Base-by-base conservation (phyloP, 2,329 filamentous ascomycete genomes). In the Aspergillus hortae region DNA sequence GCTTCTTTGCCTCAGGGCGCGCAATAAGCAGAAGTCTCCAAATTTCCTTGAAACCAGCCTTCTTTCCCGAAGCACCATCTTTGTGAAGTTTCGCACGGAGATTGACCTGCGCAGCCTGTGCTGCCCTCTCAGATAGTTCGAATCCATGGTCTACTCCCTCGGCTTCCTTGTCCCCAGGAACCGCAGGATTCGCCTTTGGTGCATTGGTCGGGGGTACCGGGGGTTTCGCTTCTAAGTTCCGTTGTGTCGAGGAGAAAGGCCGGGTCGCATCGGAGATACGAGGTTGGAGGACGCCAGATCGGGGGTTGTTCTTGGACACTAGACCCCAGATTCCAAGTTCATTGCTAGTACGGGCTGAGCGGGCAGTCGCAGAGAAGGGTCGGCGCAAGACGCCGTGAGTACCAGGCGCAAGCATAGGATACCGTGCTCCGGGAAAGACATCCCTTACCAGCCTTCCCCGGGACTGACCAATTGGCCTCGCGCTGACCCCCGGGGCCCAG, bases 1-100 rank as follows among this genome's bases (percentile, higher is more conserved):
- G 83, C 71, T 89, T 88, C 66, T 80, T 86, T 27, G 88, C 75
- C 74, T 99, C 94, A 2, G 92, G 92, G 50, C 83, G 81, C 11
- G 94, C 94, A 67, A 99, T 94, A 72, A 87, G 90, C 69, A 99
- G 80, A 63, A 99, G 76, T 47, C 94, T 84, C 85, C 86, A 89
- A 61, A 97, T 84, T 73, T 99, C 94, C 11, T 76, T 77, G 56
- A 85, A 77, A 9, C 88, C 87, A 19, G 88, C 84, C 11, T 74
- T 72, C 54, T 78, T 74, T 40, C 76, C 68, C 41, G 72, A 67
- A 54, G 76, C 70, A 17, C 89, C 87, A 58, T 95, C 90, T 67
- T 92, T 96, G 43, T 89, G 90, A 46, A 99, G 77, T 59, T 89
- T 89, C 12, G 94, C 94, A 57, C 87, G 86, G 62, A 97, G 77